Evolutionary conservation across 2,329 filamentous ascomycete species (phyloP).

Genomic region (Pseudogymnoascus sp.): DNA sequence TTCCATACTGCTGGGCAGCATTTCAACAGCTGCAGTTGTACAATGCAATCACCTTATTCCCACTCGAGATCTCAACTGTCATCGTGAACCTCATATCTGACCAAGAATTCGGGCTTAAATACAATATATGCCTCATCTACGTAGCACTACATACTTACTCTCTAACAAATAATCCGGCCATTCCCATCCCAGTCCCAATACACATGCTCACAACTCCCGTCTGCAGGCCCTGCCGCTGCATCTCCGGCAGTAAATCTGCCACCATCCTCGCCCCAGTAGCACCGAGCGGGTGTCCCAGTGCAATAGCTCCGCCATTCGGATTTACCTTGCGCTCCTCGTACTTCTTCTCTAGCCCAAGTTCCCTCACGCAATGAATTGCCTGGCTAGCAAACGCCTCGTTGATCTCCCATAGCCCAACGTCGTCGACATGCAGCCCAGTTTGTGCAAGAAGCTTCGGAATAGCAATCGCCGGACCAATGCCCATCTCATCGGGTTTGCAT

Average conservation of each 20-base stretch:
- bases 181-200: slow-evolving; percentile 74
- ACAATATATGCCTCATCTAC: slow-evolving; percentile 4
- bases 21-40: background rate
- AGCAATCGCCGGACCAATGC: slow-evolving; percentile 76
- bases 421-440: slow-evolving; percentile 57
- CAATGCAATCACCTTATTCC: background rate
- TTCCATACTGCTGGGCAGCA: background rate
- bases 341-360: slow-evolving; percentile 56
- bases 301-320: slow-evolving; percentile 87
- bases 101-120: background rate
- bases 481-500: slow-evolving; percentile 88
- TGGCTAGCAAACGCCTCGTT: slow-evolving; percentile 75
- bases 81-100: background rate
- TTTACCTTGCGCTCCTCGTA: slow-evolving; percentile 69
- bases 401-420: slow-evolving; percentile 85
- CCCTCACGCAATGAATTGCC: slow-evolving; percentile 62
- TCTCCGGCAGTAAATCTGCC: slow-evolving; percentile 55
- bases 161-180: slow-evolving; percentile 60
- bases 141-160: slow-evolving; percentile 39
- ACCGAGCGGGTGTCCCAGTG: slow-evolving; percentile 85
- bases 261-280: slow-evolving; percentile 81
- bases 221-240: slow-evolving; percentile 61
- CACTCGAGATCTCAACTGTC: background rate
- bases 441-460: slow-evolving; percentile 74
- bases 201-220: slow-evolving; percentile 90